These are phyloP conservation scores for Paxillus ammoniavirescens DNA, from an alignment of 768 basidiomycete species.

Conservation along the genomic window DNA sequence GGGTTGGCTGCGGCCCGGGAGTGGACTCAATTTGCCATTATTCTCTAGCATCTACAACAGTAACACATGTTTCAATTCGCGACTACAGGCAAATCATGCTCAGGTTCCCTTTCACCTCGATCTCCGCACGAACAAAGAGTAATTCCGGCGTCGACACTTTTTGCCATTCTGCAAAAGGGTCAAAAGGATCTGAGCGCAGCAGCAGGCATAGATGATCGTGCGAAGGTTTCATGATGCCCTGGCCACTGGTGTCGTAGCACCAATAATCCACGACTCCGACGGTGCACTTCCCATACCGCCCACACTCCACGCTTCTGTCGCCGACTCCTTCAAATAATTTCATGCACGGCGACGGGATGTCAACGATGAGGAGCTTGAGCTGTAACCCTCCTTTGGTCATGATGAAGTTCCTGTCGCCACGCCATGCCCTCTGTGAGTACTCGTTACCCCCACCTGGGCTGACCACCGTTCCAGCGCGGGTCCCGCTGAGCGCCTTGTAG, in stretches of 20 bases:
- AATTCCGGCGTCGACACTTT: slow-evolving; percentile 28
- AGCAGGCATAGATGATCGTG: slow-evolving; percentile 31
- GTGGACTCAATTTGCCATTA: too few species aligned
- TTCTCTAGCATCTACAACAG: too few species aligned
- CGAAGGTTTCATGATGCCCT: slow-evolving; percentile 18
- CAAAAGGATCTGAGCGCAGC: slow-evolving; percentile 27
- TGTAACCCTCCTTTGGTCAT: slow-evolving; percentile 35
- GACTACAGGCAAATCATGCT: slow-evolving; percentile 24
- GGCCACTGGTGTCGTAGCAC: slow-evolving; percentile 30
- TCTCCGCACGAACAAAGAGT: slow-evolving; percentile 22
- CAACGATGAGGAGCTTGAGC: slow-evolving; percentile 21
- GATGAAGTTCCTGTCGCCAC: slow-evolving; percentile 26
- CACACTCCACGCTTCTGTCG: slow-evolving; percentile 9
- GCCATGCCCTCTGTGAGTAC: slow-evolving; percentile 13
- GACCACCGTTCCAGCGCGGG: background rate
- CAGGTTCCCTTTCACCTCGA: slow-evolving; percentile 12
- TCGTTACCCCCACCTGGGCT: too few species aligned
- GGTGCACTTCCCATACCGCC: slow-evolving; percentile 18
- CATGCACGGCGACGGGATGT: slow-evolving; percentile 17
- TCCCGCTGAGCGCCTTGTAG: slow-evolving; percentile 21
- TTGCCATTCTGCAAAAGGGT: slow-evolving; percentile 26
- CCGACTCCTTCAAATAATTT: slow-evolving; percentile 17
- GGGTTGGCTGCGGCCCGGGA: too few species aligned
- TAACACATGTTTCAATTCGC: too few species aligned
- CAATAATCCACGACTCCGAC: slow-evolving; percentile 31